These are phyloP conservation scores for Sporothrix inflata DNA, from an alignment of 2,329 filamentous ascomycete genomes.

Conservation along the genomic window DNA sequence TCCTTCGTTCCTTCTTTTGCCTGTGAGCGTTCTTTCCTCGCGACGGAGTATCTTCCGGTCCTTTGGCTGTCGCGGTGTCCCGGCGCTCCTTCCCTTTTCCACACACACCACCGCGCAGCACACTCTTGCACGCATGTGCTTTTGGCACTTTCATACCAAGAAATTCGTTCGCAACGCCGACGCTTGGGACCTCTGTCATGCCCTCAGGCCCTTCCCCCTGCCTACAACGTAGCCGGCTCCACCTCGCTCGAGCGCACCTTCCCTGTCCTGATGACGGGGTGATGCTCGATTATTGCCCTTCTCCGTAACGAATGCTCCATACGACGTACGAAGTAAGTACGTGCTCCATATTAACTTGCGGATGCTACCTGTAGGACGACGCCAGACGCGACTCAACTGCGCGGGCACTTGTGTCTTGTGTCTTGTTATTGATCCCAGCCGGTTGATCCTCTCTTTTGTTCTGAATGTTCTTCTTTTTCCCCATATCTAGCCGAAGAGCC, in stretches of 20 bases:
- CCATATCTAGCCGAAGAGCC: not conserved
- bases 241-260: not conserved
- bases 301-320: slow-evolving; percentile 2
- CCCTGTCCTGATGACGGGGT: not conserved
- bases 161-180: not conserved
- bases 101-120: not conserved
- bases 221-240: not conserved
- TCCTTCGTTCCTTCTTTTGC: not conserved
- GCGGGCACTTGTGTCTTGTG: not conserved
- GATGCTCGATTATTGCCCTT: not conserved
- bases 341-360: not conserved
- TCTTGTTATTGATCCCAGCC: not conserved
- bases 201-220: not conserved
- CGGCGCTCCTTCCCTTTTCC: slow-evolving; percentile 12
- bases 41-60: not conserved
- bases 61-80: slow-evolving; percentile 6
- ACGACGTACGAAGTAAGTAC: not conserved
- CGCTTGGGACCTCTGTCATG: slow-evolving; percentile 14
- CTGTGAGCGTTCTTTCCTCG: not conserved
- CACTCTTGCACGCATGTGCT: not conserved
- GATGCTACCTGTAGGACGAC: slow-evolving; percentile 2
- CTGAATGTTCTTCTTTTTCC: not conserved
- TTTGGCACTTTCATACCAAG: not conserved
- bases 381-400: slow-evolving; percentile 14
- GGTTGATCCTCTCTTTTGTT: not conserved